Evolutionary conservation across 2,329 filamentous ascomycete genomes (phyloP).

Genomic region (Cladosporium velox): DNA sequence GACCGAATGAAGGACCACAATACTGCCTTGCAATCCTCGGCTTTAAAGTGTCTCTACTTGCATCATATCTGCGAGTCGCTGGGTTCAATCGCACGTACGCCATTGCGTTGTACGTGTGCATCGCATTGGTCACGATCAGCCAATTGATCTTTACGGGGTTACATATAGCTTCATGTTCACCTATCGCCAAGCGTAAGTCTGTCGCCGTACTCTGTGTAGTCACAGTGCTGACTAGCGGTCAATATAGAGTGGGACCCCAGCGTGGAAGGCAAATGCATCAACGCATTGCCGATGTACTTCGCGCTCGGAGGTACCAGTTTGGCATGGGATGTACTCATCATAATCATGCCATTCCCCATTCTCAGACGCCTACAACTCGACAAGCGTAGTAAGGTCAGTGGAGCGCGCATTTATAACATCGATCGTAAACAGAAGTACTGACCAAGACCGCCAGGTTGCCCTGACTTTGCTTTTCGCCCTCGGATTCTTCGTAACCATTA

Average conservation of each 20-base stretch:
- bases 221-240: neutral
- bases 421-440: neutral
- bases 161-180: constrained; percentile 23
- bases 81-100: constrained; percentile 24
- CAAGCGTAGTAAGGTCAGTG: constrained; percentile 26
- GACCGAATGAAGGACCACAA: constrained; percentile 14
- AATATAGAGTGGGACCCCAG: constrained; percentile 20
- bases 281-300: constrained; percentile 23
- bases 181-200: constrained; percentile 22
- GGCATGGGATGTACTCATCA: constrained; percentile 25
- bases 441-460: constrained; percentile 32
- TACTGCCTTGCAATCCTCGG: constrained; percentile 25
- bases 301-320: constrained; percentile 23
- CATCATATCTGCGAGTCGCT: constrained; percentile 23
- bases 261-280: constrained; percentile 21
- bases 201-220: neutral
- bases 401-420: neutral
- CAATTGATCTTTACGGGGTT: constrained; percentile 23
- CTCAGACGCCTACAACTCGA: constrained; percentile 27
- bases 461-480: constrained; percentile 50
- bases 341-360: constrained; percentile 25
- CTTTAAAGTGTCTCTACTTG: constrained; percentile 25
- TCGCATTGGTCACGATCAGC: constrained; percentile 22
- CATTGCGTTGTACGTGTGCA: constrained; percentile 11
- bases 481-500: constrained; percentile 54